These are phyloP conservation scores for Microthlaspi erraticum DNA, from an alignment of 345 rosid genomes.

Conservation along the genomic window DNA sequence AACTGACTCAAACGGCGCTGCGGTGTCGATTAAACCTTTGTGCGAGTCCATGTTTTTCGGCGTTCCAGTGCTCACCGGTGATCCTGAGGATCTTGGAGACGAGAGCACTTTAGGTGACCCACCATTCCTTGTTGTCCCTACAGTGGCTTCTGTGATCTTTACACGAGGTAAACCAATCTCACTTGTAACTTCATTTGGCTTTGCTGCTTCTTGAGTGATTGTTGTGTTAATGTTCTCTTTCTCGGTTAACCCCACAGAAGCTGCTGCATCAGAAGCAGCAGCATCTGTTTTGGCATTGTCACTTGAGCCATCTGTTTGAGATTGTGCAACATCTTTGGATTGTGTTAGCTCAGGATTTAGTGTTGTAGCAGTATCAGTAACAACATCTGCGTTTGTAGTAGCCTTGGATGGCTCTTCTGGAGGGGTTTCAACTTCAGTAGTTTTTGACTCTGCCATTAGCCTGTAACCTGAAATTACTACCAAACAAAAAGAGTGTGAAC, in stretches of 20 bases:
- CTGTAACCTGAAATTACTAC: slow-evolving; percentile 41
- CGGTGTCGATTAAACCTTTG: slow-evolving; percentile 76
- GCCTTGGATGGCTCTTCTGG: slow-evolving; percentile 35
- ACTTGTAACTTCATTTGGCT: slow-evolving; percentile 38
- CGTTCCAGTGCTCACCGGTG: slow-evolving; percentile 34
- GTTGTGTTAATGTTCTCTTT: slow-evolving; percentile 32
- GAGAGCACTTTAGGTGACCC: slow-evolving; percentile 38
- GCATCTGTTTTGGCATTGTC: slow-evolving; percentile 15
- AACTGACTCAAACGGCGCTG: slow-evolving; percentile 93
- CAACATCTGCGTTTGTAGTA: slow-evolving; percentile 24
- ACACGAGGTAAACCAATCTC: slow-evolving; percentile 44
- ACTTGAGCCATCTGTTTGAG: slow-evolving; percentile 28
- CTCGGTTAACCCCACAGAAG: neutral
- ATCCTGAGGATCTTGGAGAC: slow-evolving; percentile 27
- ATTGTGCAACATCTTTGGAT: slow-evolving; percentile 34
- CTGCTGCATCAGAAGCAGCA: slow-evolving; percentile 12
- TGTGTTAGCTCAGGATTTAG: slow-evolving; percentile 35
- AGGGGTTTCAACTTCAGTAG: slow-evolving; percentile 36
- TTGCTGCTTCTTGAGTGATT: slow-evolving; percentile 17
- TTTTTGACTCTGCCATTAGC: slow-evolving; percentile 56
- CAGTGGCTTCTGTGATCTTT: slow-evolving; percentile 37
- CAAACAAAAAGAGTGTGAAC: neutral
- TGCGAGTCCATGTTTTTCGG: slow-evolving; percentile 40
- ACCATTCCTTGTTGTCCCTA: slow-evolving; percentile 28
- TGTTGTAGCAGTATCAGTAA: slow-evolving; percentile 21